A percentile compares a stretch with the other conserved stretches of the same genome.
phyloP scores from a whole-genome alignment of 495 filamentous ascomycete species.

The Neurospora sp. region DNA sequence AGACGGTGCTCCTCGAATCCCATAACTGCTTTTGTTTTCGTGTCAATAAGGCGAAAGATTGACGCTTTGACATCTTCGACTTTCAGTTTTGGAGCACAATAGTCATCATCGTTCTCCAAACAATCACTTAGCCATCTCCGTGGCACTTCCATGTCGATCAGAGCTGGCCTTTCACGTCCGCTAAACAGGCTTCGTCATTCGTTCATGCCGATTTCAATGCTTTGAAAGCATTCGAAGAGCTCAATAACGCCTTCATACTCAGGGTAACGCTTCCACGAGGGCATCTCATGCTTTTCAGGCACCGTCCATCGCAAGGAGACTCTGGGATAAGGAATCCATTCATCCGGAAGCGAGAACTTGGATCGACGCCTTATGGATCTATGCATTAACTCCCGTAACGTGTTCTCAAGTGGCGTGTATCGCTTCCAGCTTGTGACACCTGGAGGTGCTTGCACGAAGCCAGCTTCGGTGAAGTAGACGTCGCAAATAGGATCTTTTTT shows the following conservation, averaged over 20 bases:
- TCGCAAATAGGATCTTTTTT: not conserved
- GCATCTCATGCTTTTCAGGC: not conserved
- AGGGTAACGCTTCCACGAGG: not conserved
- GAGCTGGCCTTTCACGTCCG: not conserved
- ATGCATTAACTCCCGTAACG: not conserved
- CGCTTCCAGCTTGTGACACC: not conserved
- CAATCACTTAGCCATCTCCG: not conserved
- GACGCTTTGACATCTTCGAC: not conserved
- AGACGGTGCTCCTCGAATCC: not conserved
- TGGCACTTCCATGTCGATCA: not conserved
- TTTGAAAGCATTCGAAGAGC: not conserved
- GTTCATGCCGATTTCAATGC: not conserved
- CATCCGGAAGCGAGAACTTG: too few species aligned
- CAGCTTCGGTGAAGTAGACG: not conserved
- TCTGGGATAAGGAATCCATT: not conserved
- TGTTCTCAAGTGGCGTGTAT: not conserved
- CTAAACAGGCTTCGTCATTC: not conserved
- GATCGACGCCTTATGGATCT: too few species aligned
- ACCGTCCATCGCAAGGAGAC: not conserved
- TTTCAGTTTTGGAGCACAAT: not conserved
- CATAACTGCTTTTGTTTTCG: not conserved
- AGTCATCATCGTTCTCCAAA: not conserved
- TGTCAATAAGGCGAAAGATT: not conserved
- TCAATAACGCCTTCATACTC: not conserved
- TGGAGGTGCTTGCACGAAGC: fast-evolving